Evolutionary conservation across 176 grass and related monocot genomes (phyloP), one percentile per base, ranked within the genome.

Genomic region (Aegilops sharonensis): DNA sequence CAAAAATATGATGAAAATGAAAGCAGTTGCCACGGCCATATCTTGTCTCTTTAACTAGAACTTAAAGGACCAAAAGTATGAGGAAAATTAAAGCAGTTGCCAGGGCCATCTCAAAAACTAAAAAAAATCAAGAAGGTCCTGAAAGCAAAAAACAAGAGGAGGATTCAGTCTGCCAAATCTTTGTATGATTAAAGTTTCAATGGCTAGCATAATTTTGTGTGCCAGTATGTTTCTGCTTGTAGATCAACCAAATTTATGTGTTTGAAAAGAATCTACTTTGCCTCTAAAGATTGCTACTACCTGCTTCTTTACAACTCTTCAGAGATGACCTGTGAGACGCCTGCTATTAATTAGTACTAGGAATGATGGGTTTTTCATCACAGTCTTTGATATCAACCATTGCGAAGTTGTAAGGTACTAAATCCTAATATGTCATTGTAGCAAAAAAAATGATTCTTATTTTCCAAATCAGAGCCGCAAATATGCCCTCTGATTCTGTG

Each of bases 41-140:
- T 35, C 2, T 39, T 31, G 20, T 83, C 73, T 25, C 9, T 78
- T 89, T 80, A 57, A 88, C 36, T 77, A 98, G 95, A 83, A 62
- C 84, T 45, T 95, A 80, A 90, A 92, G 86, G 77, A 74, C 89
- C 6, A 89, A 95, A 56, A 95, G 92, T 76, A 35, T 80, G 11
- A 90, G 91, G 63, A 92, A 95, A 91, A 89, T 89, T 68, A 98
- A 95, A 87, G 85, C 83, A 27, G 32, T 92, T 83, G 88, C 91
- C 18, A 87, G 48, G 83, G 91, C 93, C 20, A 88, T 95, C 50
- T 85, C 84, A 5, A 95, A 47, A 48, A 90, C 57, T 54, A 25
- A 91, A 95, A 65, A 90, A 92, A 56, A 68, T 48, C 0, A 91
- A 36, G 77, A 98, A 92, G 86, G 29, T 92, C 24, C 47, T 82